These are phyloP conservation scores for Suhomyces sp. DNA, from an alignment of 805 yeast species.

Conservation along the genomic window DNA sequence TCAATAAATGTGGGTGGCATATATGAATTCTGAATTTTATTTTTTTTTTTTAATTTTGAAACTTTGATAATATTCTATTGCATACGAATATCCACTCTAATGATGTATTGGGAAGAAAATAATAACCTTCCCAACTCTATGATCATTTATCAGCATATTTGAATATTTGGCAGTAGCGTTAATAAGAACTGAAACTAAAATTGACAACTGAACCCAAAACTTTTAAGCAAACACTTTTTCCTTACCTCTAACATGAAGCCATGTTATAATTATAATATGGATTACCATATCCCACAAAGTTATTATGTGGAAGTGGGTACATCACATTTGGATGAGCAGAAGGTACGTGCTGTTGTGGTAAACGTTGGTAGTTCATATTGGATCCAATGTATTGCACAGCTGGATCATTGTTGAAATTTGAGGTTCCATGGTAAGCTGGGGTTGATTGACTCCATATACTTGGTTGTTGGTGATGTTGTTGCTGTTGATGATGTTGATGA, in stretches of 20 bases:
- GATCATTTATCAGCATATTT: too few species aligned
- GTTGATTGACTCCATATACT: conserved; percentile 29
- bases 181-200: too few species aligned
- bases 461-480: conserved; percentile 6
- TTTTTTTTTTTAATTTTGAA: too few species aligned
- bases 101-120: too few species aligned
- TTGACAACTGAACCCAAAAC: too few species aligned
- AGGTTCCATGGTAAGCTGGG: conserved; percentile 18
- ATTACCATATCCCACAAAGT: conserved; percentile 36
- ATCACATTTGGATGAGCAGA: conserved; percentile 4
- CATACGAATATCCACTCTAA: too few species aligned
- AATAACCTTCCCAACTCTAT: too few species aligned
- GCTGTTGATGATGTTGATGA: conserved; percentile 7
- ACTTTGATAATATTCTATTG: too few species aligned
- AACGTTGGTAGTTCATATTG: conserved; percentile 4
- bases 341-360: conserved; percentile 3
- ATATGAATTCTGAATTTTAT: too few species aligned
- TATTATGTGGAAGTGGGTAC: conserved; percentile 10
- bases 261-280: conserved; percentile 37
- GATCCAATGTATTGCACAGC: conserved; percentile 22
- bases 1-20: too few species aligned
- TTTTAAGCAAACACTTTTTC: too few species aligned
- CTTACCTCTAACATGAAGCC: conserved; percentile 20
- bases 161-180: too few species aligned
- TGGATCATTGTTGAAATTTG: conserved; percentile 14